Conservation (phyloP, 805 yeast genomes). For the Ogataea parapolymorpha region DNA sequence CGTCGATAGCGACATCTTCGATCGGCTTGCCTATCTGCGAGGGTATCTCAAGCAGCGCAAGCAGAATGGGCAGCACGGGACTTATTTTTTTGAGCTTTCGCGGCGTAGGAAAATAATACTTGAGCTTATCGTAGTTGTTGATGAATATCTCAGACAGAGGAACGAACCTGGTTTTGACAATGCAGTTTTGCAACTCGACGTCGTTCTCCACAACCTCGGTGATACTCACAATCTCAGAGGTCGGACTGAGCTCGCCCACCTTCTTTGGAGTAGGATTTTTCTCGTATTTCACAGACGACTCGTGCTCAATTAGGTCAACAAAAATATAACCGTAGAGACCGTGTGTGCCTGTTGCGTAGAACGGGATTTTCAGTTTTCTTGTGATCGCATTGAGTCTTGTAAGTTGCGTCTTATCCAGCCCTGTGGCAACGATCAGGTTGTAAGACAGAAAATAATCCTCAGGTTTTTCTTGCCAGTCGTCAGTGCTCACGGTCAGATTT, state of each 20-base stretch:
- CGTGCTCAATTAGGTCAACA: conserved; percentile 69
- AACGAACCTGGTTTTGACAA: conserved; percentile 36
- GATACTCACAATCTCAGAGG: conserved; percentile 35
- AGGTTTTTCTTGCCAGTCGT: conserved; percentile 26
- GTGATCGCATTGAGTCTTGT: conserved; percentile 50
- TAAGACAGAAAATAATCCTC: conserved; percentile 47
- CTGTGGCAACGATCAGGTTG: conserved; percentile 75
- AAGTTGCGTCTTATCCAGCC: conserved; percentile 43
- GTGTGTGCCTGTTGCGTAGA: conserved; percentile 64
- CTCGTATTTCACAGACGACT: conserved; percentile 50
- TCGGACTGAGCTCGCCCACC: conserved; percentile 44
- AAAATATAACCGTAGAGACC: conserved; percentile 85
- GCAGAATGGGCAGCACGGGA: conserved; percentile 55
- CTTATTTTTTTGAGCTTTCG: conserved; percentile 47
- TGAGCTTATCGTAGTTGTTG: conserved; percentile 33
- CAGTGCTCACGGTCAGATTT: conserved; percentile 43
- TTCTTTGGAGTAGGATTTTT: conserved; percentile 47
- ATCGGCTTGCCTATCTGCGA: conserved; percentile 24
- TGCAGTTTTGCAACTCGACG: conserved; percentile 34
- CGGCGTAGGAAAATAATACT: conserved; percentile 22
- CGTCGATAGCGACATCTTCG: conserved; percentile 21
- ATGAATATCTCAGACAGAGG: conserved; percentile 36
- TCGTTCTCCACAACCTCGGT: conserved; percentile 36
- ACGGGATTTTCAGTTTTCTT: conserved; percentile 55
- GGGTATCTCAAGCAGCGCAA: conserved; percentile 52